phyloP scores from a whole-genome alignment of 140 eudicot genomes.

The Flaveria floridana region DNA sequence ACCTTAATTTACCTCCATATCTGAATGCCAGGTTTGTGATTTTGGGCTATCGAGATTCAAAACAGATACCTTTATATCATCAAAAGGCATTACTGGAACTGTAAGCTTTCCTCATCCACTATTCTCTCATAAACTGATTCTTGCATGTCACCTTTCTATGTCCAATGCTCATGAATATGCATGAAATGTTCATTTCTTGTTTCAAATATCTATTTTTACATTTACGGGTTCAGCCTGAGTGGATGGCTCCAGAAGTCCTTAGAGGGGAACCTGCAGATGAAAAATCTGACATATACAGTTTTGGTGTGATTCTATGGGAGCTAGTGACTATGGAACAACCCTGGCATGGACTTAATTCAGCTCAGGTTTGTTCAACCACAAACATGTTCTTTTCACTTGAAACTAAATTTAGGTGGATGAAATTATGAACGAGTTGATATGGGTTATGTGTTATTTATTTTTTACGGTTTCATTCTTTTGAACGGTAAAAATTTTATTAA shows the following conservation, averaged over 20 bases:
- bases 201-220: neutral
- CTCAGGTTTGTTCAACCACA: conserved; percentile 59
- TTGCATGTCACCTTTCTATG: too few species aligned
- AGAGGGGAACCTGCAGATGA: conserved; percentile 95
- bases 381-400: neutral
- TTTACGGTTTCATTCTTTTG: too few species aligned
- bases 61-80: conserved; percentile 88
- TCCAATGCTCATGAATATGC: conserved; percentile 36
- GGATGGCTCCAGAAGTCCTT: conserved; percentile 99
- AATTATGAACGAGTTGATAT: neutral
- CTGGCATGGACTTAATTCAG: conserved; percentile 91
- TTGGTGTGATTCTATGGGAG: conserved; percentile 96
- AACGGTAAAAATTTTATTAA: too few species aligned
- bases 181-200: neutral
- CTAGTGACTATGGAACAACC: conserved; percentile 96
- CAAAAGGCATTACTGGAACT: conserved; percentile 96
- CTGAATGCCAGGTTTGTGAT: conserved; percentile 71
- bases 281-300: conserved; percentile 90
- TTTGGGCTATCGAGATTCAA: conserved; percentile 93
- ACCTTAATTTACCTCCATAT: conserved; percentile 1
- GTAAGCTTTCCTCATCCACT: conserved; percentile 44
- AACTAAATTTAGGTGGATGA: neutral
- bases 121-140: too few species aligned
- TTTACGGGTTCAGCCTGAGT: conserved; percentile 81
- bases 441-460: neutral